phyloP scores from a whole-genome alignment of 2,329 filamentous ascomycete species.

The Paecilomyces dactylethromorphus region DNA sequence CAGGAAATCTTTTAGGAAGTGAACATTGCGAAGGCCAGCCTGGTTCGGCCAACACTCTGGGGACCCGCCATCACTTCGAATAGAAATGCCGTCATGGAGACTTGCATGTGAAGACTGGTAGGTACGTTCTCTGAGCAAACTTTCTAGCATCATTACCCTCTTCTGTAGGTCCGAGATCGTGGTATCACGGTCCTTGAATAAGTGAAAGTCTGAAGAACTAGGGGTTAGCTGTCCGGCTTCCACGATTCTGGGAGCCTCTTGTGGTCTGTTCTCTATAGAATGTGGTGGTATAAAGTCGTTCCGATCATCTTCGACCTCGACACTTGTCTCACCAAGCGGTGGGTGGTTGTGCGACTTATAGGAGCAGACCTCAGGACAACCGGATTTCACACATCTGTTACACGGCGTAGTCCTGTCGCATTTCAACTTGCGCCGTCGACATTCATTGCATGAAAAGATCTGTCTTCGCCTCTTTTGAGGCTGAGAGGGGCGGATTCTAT shows the following conservation, averaged over 20 bases:
- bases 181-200: neutral
- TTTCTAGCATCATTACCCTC: neutral
- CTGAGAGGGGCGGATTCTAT: neutral
- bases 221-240: neutral
- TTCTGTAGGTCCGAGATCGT: neutral
- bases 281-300: neutral
- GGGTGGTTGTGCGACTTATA: neutral
- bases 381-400: constrained; percentile 50
- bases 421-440: constrained; percentile 68
- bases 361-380: neutral
- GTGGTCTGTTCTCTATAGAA: neutral
- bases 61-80: neutral
- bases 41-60: constrained; percentile 8
- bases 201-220: neutral
- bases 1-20: constrained; percentile 21
- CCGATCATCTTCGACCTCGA: neutral
- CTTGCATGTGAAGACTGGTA: neutral
- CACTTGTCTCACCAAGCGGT: neutral
- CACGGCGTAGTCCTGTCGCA: constrained; percentile 71
- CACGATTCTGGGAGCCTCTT: neutral
- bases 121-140: neutral
- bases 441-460: constrained; percentile 64
- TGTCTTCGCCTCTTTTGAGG: constrained; percentile 46
- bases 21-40: constrained; percentile 20
- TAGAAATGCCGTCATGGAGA: neutral